Base-by-base conservation (phyloP, 177 flowering plant species). In the Tripterygium wilfordii region DNA sequence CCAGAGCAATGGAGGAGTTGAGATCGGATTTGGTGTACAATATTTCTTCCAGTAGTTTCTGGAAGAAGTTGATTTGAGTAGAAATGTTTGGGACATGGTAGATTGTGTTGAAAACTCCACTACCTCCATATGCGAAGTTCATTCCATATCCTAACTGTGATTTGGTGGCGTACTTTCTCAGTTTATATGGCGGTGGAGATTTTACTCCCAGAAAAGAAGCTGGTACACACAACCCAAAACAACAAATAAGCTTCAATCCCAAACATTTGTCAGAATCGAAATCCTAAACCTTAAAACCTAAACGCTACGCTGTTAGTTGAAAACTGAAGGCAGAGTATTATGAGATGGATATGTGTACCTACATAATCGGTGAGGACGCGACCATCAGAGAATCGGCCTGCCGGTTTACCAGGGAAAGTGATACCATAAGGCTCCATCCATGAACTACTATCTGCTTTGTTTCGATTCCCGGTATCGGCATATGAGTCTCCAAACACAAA, bases 111-210 rank as follows among this genome's bases (percentile, higher is more conserved):
- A 83, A 80, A 0, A 79, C 88, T 2, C 88, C 92, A 1, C 82
- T 77, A 51, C 92, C 88, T 24, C 92, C 88, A 32, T 54, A 63
- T 0, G 92, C 92, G 45, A 76, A 83, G 53, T 81, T 83, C 64
- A 83, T 62, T 3, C 88, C 92, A 21, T 61, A 13, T 21, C 45
- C 36, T n/a, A 50, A 4, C 3, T 18, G 3, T 1, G 26, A 16
- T 17, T 56, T 51, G 5, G 27, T 35, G 28, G 20, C 53, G 13
- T 5, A 3, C 10, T 50, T 63, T 39, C 70, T 61, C 65, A 36
- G 47, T 42, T 21, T 51, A 51, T 64, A 81, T 0, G 85, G 58
- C n/a, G 65, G 9, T 1, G 88, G 88, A 41, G 92, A 66, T 28
- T 23, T 51, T 24, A 57, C 47, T 3, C 80, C 82, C 25, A 77